Evolutionary conservation across 2,329 filamentous ascomycete genomes (phyloP), one percentile per base, ranked within the genome.

Genomic region (Trichocomaceae sp.): DNA sequence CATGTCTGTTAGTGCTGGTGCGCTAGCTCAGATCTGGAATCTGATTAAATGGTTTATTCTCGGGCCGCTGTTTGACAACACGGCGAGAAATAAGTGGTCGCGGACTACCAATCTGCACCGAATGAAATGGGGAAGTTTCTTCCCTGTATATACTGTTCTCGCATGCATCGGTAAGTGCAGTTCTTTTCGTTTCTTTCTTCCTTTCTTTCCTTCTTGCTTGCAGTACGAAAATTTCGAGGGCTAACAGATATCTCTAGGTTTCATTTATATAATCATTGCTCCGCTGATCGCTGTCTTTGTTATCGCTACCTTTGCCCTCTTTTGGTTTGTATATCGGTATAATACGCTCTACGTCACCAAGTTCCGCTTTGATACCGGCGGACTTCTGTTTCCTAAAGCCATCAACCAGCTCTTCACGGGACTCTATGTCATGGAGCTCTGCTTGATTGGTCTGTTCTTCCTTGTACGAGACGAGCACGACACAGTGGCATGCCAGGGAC

Each of bases 321-420:
- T 97, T 60, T 99, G 91, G 91, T 79, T 96, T 45, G 92, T 93
- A 0, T 90, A 97, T 69, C 84, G 92, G n/a, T 97, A 97, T 72
- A 92, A 92, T 62, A 95, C 95, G 75, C 81, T 99, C 19, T 99
- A 96, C 64, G 91, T 99, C 57, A 95, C 85, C 23, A 87, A 90
- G 51, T 95, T 95, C 69, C 83, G 85, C 61, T 84, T 87, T 57
- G 93, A 99, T 71, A 99, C 92, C 0, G 93, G 93, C 41, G 93
- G 93, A 44, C 80, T 97, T 1, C 76, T 97, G 50, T 99, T 96
- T 64, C 93, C 93, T 0, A 83, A 86, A 35, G 93, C 93, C 0
- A 88, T 97, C 72, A 96, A 96, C 66, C 92, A 96, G 67, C 87
- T 93, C 0, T 97, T 99, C 66, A 93, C 90, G 0, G 93, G 93